Base-by-base conservation (phyloP, 768 basidiomycete genomes). In the Mycena galericulata region DNA sequence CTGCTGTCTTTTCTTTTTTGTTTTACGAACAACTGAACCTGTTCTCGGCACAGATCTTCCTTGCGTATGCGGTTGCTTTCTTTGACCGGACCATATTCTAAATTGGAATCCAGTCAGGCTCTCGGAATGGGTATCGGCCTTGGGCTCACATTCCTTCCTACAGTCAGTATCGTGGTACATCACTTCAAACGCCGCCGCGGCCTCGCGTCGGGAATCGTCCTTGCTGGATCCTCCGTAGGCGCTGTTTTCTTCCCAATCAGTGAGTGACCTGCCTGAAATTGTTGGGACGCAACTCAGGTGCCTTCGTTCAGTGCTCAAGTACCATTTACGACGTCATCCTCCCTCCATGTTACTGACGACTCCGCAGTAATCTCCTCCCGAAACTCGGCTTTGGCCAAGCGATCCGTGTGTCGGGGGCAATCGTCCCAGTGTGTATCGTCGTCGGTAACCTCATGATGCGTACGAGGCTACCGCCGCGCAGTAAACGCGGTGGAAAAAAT, bases 81-180 rank as follows among this genome's bases (percentile, higher is more conserved):
- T 14, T 7, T 18, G 10, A 26, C 26, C 17, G 38, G 14, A 22
- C 8, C 26, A 4, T 26, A 9, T 46, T 46, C 45, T 7, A 6
- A 17, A n/a, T 26, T 24, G 45, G 17, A 14, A n/a, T 51, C 11
- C 24, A 69, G 62, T 34, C 67, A 69, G 26, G 67, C 22, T 7
- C 29, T 64, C 12, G 62, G 67, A 4, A 63, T 69, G 66, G 60
- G 66, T 6, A 29, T 67, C 20, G 66, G 66, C 4, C 20, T 63
- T 17, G 61, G 55, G 0, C 30, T 58, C 11, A 64, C 41, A 18
- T 59, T 64, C 26, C 5, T 64, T 12, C 61, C 67, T 2, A 58
- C 24, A 12, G 4, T 58, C 32, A 45, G 38, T 17, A 43, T 69
- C 15, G 27, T 43, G 20, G 45, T 53, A 3, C 67, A 59, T 27